phyloP scores from a whole-genome alignment of 805 yeast genomes.

The Yamadazyma kitorensis region DNA sequence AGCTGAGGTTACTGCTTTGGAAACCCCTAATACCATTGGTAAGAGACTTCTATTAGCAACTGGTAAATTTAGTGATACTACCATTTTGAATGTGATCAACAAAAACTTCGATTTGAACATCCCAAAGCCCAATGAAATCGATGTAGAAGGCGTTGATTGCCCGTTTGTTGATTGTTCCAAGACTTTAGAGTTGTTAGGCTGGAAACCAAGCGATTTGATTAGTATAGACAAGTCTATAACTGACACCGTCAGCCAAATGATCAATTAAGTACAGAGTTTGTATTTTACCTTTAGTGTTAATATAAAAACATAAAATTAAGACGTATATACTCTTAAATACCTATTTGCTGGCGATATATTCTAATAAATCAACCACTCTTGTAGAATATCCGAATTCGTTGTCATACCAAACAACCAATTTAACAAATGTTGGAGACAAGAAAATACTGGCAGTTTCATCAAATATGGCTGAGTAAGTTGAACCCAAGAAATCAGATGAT shows the following conservation, averaged over 20 bases:
- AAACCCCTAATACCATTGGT: slow-evolving; percentile 29
- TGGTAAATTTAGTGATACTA: slow-evolving; percentile 17
- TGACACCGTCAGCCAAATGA: slow-evolving; percentile 10
- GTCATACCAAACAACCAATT: slow-evolving; percentile 37
- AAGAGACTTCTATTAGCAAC: slow-evolving; percentile 26
- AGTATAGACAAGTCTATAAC: slow-evolving; percentile 1
- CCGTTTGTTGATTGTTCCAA: slow-evolving; percentile 3
- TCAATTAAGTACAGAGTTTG: too few species aligned
- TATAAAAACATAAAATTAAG: too few species aligned
- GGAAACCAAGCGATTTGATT: slow-evolving; percentile 1
- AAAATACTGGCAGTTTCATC: slow-evolving; percentile 35
- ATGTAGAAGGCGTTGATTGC: slow-evolving; percentile 1
- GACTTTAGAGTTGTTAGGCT: slow-evolving; percentile 3
- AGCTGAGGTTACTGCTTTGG: slow-evolving; percentile 52
- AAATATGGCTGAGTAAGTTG: slow-evolving; percentile 28
- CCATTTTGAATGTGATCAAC: slow-evolving; percentile 19
- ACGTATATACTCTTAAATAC: too few species aligned
- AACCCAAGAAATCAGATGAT: slow-evolving; percentile 31
- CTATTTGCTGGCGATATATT: slow-evolving; percentile 30
- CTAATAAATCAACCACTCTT: slow-evolving; percentile 36
- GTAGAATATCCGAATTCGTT: slow-evolving; percentile 37
- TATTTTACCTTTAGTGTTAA: too few species aligned
- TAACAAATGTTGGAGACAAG: slow-evolving; percentile 34
- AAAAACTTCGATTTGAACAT: slow-evolving; percentile 17
- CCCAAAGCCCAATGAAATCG: neutral